Evolutionary conservation across 2,329 filamentous ascomycete genomes (phyloP).

Genomic region (Fusarium sp.): DNA sequence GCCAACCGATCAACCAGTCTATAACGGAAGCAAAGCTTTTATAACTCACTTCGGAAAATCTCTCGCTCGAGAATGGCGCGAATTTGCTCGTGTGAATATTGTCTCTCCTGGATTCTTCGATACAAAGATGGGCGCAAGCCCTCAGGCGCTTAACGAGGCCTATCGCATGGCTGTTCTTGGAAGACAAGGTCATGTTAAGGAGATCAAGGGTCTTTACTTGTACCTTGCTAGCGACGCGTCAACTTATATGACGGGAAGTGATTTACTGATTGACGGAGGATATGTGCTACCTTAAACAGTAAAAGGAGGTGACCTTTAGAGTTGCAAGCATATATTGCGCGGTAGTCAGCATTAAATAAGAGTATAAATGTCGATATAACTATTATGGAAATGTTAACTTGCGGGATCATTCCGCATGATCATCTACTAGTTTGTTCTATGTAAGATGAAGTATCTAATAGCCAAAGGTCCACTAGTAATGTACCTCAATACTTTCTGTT

Average conservation of each 20-base stretch:
- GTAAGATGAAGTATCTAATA: neutral
- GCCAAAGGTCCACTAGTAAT: neutral
- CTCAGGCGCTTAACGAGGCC: slow-evolving; percentile 58
- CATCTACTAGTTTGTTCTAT: neutral
- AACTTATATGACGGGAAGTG: slow-evolving; percentile 38
- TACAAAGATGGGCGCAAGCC: slow-evolving; percentile 63
- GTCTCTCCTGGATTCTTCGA: slow-evolving; percentile 63
- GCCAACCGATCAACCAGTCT: slow-evolving; percentile 65
- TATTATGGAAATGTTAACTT: neutral
- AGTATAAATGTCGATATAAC: neutral
- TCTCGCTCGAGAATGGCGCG: slow-evolving; percentile 66
- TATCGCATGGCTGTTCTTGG: slow-evolving; percentile 64
- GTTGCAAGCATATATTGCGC: neutral
- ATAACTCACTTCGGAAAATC: slow-evolving; percentile 67
- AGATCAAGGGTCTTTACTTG: slow-evolving; percentile 71
- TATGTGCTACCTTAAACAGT: slow-evolving; percentile 24
- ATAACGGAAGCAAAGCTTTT: slow-evolving; percentile 67
- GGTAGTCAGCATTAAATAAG: too few relatives aligned
- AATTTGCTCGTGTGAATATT: slow-evolving; percentile 68
- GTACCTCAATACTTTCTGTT: too few relatives aligned
- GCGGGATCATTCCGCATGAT: neutral
- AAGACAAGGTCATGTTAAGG: slow-evolving; percentile 72
- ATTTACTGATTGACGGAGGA: slow-evolving; percentile 35
- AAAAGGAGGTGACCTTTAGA: neutral
- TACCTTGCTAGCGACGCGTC: slow-evolving; percentile 64